Evolutionary conservation across 2,329 filamentous ascomycete genomes (phyloP).

Genomic region (Sporothrix schenckii): DNA sequence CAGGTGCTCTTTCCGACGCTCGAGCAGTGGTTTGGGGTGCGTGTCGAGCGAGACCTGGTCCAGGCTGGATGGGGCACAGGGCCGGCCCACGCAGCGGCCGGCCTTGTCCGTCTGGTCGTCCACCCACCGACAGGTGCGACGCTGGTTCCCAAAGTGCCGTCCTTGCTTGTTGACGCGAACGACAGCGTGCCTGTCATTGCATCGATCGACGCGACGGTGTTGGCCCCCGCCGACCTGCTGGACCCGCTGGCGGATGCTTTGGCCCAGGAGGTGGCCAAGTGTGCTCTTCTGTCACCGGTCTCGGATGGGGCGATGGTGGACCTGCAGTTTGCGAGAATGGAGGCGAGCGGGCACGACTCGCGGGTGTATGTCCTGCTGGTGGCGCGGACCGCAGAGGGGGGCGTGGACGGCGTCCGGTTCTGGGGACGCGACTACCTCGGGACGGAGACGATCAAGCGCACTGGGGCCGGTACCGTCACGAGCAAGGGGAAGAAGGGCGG

Average conservation of each 20-base stretch:
- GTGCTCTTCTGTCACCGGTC: background rate
- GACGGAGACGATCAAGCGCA: constrained; percentile 23
- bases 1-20: constrained; percentile 62
- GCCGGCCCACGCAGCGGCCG: constrained; percentile 42
- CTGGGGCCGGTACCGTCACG: background rate
- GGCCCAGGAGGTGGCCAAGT: constrained; percentile 39
- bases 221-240: constrained; percentile 53
- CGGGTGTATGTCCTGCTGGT: constrained; percentile 62
- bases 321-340: constrained; percentile 51
- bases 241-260: constrained; percentile 49
- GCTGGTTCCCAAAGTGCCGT: constrained; percentile 20
- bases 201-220: constrained; percentile 55
- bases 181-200: constrained; percentile 41
- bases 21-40: constrained; percentile 54
- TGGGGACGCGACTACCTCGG: constrained; percentile 53
- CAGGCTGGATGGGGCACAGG: constrained; percentile 57
- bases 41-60: constrained; percentile 50
- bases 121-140: constrained; percentile 39
- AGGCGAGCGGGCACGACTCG: constrained; percentile 56
- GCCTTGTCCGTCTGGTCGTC: constrained; percentile 53
- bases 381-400: constrained; percentile 49
- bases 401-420: constrained; percentile 26
- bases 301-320: constrained; percentile 4
- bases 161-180: background rate
- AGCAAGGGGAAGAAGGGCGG: constrained; percentile 25